phyloP scores from a whole-genome alignment of 495 filamentous ascomycete genomes.

The Corynascus novoguineensis region DNA sequence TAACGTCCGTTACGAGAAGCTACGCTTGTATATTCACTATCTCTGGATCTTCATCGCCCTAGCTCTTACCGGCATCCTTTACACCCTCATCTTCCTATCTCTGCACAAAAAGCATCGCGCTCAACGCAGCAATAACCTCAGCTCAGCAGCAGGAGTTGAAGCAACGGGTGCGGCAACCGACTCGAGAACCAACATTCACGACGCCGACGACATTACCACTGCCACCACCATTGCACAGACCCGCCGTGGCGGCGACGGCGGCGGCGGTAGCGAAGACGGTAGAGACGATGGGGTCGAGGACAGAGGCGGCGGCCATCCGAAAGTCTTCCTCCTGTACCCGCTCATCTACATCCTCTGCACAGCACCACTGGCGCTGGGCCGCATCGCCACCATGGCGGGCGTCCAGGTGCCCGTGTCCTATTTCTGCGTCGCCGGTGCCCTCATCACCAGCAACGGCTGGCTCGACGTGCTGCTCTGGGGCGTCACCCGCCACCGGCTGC shows the following conservation, averaged over 20 bases:
- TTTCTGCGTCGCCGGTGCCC: constrained; percentile 63
- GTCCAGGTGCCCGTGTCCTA: constrained; percentile 49
- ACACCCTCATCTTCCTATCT: constrained; percentile 58
- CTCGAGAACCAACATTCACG: constrained; percentile 6
- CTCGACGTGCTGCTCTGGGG: constrained; percentile 70
- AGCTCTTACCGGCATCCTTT: constrained; percentile 58
- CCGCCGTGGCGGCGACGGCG: too few relatives aligned
- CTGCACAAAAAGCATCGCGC: constrained; percentile 41
- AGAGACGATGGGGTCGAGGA: too few relatives aligned
- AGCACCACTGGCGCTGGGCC: constrained; percentile 62
- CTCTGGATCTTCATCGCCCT: constrained; percentile 73
- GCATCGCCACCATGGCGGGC: constrained; percentile 60
- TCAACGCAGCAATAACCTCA: background rate
- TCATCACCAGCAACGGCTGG: constrained; percentile 70
- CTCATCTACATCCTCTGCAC: constrained; percentile 68
- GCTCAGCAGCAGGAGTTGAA: background rate
- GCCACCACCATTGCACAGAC: background rate
- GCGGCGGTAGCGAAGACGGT: too few relatives aligned
- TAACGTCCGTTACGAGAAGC: constrained; percentile 50
- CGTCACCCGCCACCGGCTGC: constrained; percentile 54
- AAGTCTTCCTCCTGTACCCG: constrained; percentile 70
- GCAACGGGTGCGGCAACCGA: too few relatives aligned
- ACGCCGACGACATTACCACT: background rate
- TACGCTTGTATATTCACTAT: constrained; percentile 70
- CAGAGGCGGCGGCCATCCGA: constrained; percentile 50